Conservation (phyloP, 75 land plant species). For the Ceratopteris richardii region DNA sequence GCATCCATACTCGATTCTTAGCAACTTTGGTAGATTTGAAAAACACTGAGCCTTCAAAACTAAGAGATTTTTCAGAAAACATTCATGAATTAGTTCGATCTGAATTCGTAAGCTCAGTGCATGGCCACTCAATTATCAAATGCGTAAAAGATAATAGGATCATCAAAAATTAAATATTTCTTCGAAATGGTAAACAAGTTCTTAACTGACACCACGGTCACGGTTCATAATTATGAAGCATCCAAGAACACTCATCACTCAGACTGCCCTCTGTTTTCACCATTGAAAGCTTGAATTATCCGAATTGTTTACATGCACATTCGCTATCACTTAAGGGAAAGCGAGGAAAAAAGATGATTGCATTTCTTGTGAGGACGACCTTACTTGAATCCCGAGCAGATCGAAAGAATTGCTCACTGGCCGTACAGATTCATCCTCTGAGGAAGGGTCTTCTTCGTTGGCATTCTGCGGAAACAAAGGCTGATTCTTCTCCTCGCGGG, state of each 20-base stretch:
- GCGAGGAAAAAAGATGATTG: not conserved
- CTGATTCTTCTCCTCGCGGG: constrained; percentile 15
- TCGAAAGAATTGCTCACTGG: constrained; percentile 31
- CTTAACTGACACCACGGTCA: no score
- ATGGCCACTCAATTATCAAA: no score
- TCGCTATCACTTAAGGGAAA: not conserved
- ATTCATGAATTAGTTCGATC: no score
- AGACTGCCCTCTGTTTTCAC: not conserved
- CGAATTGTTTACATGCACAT: not conserved
- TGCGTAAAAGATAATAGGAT: no score
- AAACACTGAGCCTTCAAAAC: no score
- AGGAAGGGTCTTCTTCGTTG: constrained; percentile 7
- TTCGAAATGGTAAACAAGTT: no score
- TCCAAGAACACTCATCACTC: not conserved
- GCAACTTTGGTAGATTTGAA: no score
- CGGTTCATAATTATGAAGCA: no score
- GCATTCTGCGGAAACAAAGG: not conserved
- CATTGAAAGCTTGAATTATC: not conserved
- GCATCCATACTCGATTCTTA: no score
- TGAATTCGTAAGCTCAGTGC: no score
- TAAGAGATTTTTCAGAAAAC: no score
- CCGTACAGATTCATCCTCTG: constrained; percentile 18
- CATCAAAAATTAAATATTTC: no score
- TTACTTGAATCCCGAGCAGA: constrained; percentile 41
- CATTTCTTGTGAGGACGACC: not conserved